These are phyloP conservation scores for Rubus idaeus DNA, from an alignment of 306 rosid species.

Conservation along the genomic window DNA sequence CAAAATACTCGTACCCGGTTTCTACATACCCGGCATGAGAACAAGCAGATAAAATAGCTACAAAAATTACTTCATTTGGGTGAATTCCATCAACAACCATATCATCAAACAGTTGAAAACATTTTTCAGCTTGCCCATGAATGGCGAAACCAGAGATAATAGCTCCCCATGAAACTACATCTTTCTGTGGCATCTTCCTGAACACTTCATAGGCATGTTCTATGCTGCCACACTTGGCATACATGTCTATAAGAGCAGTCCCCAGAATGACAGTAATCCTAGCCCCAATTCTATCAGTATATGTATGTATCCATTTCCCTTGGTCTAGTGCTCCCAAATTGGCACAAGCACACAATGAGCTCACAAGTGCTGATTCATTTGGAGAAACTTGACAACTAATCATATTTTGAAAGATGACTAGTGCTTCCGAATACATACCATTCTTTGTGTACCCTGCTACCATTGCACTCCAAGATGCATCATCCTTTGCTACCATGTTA, in stretches of 20 bases:
- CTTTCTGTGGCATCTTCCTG: slow-evolving; percentile 32
- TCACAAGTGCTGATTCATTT: slow-evolving; percentile 48
- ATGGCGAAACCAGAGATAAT: slow-evolving; percentile 48
- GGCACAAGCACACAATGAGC: slow-evolving; percentile 49
- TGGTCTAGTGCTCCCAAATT: slow-evolving; percentile 44
- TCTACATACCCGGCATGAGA: slow-evolving; percentile 45
- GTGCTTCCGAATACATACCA: slow-evolving; percentile 35
- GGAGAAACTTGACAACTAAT: slow-evolving; percentile 25
- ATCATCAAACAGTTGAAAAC: slow-evolving; percentile 39
- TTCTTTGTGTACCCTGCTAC: slow-evolving; percentile 40
- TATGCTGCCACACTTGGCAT: slow-evolving; percentile 54
- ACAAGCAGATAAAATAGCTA: slow-evolving; percentile 46
- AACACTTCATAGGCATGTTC: slow-evolving; percentile 33
- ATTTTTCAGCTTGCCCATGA: slow-evolving; percentile 32
- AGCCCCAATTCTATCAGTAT: slow-evolving; percentile 20
- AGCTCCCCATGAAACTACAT: slow-evolving; percentile 49
- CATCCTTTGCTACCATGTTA: slow-evolving; percentile 36
- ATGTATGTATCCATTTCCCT: slow-evolving; percentile 43
- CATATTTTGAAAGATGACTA: slow-evolving; percentile 36
- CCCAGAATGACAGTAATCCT: slow-evolving; percentile 26
- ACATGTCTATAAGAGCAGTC: slow-evolving; percentile 54
- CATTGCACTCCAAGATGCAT: slow-evolving; percentile 56
- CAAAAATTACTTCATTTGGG: slow-evolving; percentile 43
- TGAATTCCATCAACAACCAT: slow-evolving; percentile 39
- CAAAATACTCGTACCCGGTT: slow-evolving; percentile 36